phyloP scores from a whole-genome alignment of 169 alveolate genomes.

The Plasmodium relictum region DNA sequence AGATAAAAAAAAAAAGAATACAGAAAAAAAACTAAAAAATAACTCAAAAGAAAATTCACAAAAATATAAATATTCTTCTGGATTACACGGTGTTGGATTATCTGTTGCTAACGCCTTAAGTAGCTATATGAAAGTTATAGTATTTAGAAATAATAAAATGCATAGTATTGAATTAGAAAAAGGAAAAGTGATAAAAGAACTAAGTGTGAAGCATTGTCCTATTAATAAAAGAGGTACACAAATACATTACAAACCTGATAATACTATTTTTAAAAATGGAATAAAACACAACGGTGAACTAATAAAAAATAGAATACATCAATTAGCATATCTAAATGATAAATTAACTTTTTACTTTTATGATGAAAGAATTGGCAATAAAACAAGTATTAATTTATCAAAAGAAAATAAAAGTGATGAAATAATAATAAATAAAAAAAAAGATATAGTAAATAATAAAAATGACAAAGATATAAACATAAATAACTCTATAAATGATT shows the following conservation, averaged over 20 bases:
- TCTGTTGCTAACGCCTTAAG: conserved; percentile 89
- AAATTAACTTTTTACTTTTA: conserved; percentile 61
- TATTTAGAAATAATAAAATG: conserved; percentile 78
- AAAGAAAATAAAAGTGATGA: conserved; percentile 6
- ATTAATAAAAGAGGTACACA: conserved; percentile 74
- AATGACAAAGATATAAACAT: conserved; percentile 2
- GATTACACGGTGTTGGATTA: conserved; percentile 90
- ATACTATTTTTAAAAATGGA: conserved; percentile 55
- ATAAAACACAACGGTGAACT: conserved; percentile 50
- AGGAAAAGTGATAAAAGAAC: conserved; percentile 79
- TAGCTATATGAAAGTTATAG: conserved; percentile 82
- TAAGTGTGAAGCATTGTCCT: conserved; percentile 45
- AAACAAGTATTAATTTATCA: background rate
- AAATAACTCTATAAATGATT: background rate
- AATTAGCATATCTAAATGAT: conserved; percentile 75
- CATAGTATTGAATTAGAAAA: conserved; percentile 82
- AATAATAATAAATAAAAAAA: background rate
- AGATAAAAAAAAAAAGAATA: background rate
- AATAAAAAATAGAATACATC: conserved; percentile 63
- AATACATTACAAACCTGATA: conserved; percentile 73
- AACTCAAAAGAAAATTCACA: conserved; percentile 44
- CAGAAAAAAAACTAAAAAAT: conserved; percentile 31
- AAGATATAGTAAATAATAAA: background rate
- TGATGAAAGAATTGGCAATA: conserved; percentile 59
- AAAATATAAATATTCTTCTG: conserved; percentile 85